Evolutionary conservation across 768 basidiomycete genomes (phyloP).

Genomic region (Trametes gibbosa): DNA sequence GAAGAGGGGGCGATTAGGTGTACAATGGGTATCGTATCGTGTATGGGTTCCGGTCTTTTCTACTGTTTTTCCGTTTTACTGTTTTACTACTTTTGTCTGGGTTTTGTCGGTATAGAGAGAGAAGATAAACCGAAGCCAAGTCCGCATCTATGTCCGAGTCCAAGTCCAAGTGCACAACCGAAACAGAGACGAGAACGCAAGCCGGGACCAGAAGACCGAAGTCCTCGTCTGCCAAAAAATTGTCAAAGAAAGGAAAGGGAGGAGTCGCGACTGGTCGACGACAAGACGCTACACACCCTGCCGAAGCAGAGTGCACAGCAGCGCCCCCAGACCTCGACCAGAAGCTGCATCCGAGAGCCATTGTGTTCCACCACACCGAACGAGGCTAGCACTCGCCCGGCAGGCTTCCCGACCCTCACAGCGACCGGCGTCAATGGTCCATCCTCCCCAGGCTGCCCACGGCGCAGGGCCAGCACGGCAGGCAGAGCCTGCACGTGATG

Average conservation of each 20-base stretch:
- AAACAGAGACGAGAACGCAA: neutral
- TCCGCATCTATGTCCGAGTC: neutral
- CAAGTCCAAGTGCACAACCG: neutral
- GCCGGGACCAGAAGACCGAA: no score
- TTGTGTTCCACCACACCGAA: neutral
- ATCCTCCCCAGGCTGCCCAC: neutral
- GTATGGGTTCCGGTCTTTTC: neutral
- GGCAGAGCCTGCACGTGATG: neutral
- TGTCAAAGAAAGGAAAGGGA: neutral
- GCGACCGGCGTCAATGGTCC: neutral
- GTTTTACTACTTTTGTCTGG: neutral
- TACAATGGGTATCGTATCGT: no score
- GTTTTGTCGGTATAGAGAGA: neutral
- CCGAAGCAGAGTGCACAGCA: neutral
- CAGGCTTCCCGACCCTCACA: neutral
- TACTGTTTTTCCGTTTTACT: neutral
- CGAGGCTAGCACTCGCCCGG: neutral
- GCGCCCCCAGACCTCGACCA: neutral
- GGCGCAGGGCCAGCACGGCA: neutral
- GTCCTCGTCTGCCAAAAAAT: no score
- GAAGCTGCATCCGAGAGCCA: neutral
- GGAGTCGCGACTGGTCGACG: neutral
- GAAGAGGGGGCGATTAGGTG: no score
- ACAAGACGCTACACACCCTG: neutral
- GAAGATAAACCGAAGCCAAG: neutral